phyloP scores from a whole-genome alignment of 805 yeast genomes.

The Starmerella kuoi region DNA sequence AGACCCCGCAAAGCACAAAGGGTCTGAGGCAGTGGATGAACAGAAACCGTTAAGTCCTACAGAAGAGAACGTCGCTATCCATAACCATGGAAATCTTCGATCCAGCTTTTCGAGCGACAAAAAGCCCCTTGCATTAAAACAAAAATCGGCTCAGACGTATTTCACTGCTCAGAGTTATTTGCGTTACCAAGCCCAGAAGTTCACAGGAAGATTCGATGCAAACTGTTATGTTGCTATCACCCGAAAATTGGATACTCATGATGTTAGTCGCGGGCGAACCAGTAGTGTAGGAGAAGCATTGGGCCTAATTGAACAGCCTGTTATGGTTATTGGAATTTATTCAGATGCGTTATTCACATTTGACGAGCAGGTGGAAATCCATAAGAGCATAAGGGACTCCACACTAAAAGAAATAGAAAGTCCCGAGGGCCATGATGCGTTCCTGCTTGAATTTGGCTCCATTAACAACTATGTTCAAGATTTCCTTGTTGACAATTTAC shows the following conservation, averaged over 20 bases:
- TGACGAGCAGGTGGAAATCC: conserved; percentile 79
- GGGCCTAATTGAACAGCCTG: conserved; percentile 52
- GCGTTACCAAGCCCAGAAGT: conserved; percentile 88
- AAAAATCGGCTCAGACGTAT: conserved; percentile 37
- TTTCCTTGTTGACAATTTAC: conserved; percentile 47
- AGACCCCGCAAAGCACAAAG: conserved; percentile 33
- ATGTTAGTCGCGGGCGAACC: conserved; percentile 69
- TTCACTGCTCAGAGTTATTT: conserved; percentile 93
- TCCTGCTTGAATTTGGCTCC: conserved; percentile 72
- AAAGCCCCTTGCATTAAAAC: conserved; percentile 11
- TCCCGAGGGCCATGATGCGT: conserved; percentile 97
- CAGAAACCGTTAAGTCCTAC: conserved; percentile 13
- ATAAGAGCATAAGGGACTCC: conserved; percentile 60
- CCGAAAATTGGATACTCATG: conserved; percentile 89
- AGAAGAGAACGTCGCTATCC: conserved; percentile 72
- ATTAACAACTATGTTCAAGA: conserved; percentile 60
- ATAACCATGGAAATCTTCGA: conserved; percentile 62
- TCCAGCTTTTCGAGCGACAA: conserved; percentile 14
- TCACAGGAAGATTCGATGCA: conserved; percentile 83
- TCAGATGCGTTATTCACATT: conserved; percentile 90
- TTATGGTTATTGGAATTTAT: conserved; percentile 74
- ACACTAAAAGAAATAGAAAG: conserved; percentile 62
- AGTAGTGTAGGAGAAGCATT: conserved; percentile 41
- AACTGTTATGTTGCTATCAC: conserved; percentile 92
- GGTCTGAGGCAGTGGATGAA: conserved; percentile 25